Percentiles rank a stretch among this genome's conserved stretches.
phyloP scores from a whole-genome alignment of 2,329 filamentous ascomycete species.

The Fusarium sp. region DNA sequence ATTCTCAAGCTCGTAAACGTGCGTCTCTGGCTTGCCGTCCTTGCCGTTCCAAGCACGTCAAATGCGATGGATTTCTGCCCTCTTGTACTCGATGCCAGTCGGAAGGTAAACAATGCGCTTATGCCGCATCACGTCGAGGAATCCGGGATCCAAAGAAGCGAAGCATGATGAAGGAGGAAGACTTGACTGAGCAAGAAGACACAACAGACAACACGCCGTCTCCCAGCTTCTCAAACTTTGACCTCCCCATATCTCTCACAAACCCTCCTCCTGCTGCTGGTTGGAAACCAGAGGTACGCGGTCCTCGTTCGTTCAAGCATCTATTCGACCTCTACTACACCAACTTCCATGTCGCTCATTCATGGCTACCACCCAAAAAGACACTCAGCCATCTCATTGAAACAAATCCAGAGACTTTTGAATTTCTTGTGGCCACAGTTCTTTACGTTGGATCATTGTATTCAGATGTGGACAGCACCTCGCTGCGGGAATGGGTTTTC shows the following conservation, averaged over 20 bases:
- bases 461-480: slow-evolving; percentile 11
- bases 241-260: slow-evolving; percentile 1
- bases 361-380: slow-evolving; percentile 39
- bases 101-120: slow-evolving; percentile 31
- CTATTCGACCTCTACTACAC: slow-evolving; percentile 40
- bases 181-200: slow-evolving; percentile 6
- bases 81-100: slow-evolving; percentile 36
- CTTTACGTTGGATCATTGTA: slow-evolving; percentile 41
- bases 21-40: slow-evolving; percentile 38
- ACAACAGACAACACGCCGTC: slow-evolving; percentile 21
- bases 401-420: slow-evolving; percentile 7
- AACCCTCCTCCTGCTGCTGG: slow-evolving; percentile 14
- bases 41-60: slow-evolving; percentile 41
- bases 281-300: slow-evolving; percentile 12
- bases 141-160: slow-evolving; percentile 31
- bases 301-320: slow-evolving; percentile 2
- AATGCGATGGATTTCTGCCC: slow-evolving; percentile 34
- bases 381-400: slow-evolving; percentile 17
- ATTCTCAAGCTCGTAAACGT: slow-evolving; percentile 31
- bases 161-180: slow-evolving; percentile 19
- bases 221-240: slow-evolving; percentile 9
- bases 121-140: slow-evolving; percentile 38
- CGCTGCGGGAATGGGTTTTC: slow-evolving; percentile 25
- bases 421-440: slow-evolving; percentile 25
- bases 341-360: slow-evolving; percentile 41